A percentile compares a stretch with the other conserved stretches of the same genome.
Conservation (phyloP, 768 basidiomycete species). For the Mycena leptocephala region DNA sequence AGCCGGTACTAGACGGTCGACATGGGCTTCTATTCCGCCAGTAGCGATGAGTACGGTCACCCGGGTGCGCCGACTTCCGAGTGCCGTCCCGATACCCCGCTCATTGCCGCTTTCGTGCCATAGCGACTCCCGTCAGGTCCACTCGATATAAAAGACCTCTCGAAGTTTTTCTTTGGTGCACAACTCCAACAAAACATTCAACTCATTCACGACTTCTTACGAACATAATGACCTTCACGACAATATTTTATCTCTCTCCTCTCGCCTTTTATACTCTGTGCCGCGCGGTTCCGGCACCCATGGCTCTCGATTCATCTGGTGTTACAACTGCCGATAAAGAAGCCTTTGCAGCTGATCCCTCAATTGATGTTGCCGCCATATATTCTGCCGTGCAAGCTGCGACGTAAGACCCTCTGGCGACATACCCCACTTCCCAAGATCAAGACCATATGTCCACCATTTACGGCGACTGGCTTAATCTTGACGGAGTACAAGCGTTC, state of each 20-base stretch:
- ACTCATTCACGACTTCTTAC: background rate
- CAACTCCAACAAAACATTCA: background rate
- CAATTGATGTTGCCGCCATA: constrained; percentile 32
- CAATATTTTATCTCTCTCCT: background rate
- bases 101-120: too few species aligned
- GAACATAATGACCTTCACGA: background rate
- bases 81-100: too few species aligned
- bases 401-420: constrained; percentile 12
- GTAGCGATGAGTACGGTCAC: too few species aligned
- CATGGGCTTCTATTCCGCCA: too few species aligned
- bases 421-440: constrained; percentile 15
- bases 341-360: constrained; percentile 32
- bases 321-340: background rate
- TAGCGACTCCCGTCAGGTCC: background rate
- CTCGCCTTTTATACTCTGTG: background rate
- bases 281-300: background rate
- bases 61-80: too few species aligned
- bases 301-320: background rate
- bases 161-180: background rate
- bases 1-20: too few species aligned
- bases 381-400: constrained; percentile 33
- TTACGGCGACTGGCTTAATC: constrained; percentile 32
- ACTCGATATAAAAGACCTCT: background rate
- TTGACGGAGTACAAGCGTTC: constrained; percentile 21
- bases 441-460: constrained; percentile 11